Evolutionary conservation across 768 basidiomycete species (phyloP), one percentile per base, ranked within the genome.

Genomic region (Dentipellis sp.): DNA sequence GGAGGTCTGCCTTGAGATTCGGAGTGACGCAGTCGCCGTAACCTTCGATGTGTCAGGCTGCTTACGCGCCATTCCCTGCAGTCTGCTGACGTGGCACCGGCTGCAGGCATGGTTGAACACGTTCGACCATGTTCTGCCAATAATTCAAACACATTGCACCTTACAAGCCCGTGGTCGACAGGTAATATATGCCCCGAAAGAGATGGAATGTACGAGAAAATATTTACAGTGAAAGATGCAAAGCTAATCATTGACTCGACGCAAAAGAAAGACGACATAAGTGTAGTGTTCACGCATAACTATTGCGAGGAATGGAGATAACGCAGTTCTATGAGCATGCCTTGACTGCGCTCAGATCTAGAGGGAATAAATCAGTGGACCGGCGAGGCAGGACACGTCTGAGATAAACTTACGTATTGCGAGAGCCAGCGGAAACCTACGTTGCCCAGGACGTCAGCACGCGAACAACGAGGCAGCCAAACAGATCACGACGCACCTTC

Each of bases 391-490:
- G 51, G 16, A 22, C n/a, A 16, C 60, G 19, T 59, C 58, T 3
- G 11, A 21, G 9, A 35, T 19, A n/a, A 38, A 59, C 62, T 34
- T 69, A 94, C 92, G 74, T 97, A 97, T 94, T 94, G 94, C 61
- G 91, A 94, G 58, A 97, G 66, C 94, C 94, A 97, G 63, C 93
- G 85, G 89, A 95, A 93, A 57, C 88, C 86, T 88, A 57, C 37
- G 39, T 14, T 19, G 23, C 21, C 11, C 8, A 19, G 17, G 29
- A 49, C 38, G 37, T 46, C 29, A 37, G 21, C 40, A 50, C 23
- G 50, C 9, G 10, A 40, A 38, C 23, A 47, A 7, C 6, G 8
- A 47, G 56, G 39, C 35, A n/a, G 45, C 58, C 19, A 63, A 54
- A 53, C 22, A 48, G 37, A 29, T 2, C 29, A 19, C 52, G 38